Conservation (phyloP, 768 basidiomycete genomes). For the Boletus tylopilopsis region DNA sequence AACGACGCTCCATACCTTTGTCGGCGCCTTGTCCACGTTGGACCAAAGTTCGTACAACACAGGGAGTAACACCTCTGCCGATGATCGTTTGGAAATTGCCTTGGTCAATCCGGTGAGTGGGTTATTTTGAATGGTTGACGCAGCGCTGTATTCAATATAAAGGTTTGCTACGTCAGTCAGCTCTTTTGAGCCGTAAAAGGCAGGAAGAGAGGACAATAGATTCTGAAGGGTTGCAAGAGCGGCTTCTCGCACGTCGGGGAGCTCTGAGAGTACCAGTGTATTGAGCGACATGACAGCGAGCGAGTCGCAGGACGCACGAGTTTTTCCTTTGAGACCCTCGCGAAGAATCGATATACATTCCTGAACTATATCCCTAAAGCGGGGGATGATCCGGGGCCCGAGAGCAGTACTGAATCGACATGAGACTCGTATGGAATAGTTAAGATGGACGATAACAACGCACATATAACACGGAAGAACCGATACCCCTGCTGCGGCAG, state of each 20-base stretch:
- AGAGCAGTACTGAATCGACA: slow-evolving; percentile 54
- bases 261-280: slow-evolving; percentile 22
- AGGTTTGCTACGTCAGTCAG: slow-evolving; percentile 53
- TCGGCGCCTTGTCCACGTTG: slow-evolving; percentile 29
- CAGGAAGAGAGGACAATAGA: slow-evolving; percentile 72
- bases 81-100: slow-evolving; percentile 64
- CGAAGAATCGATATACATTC: slow-evolving; percentile 50
- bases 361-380: slow-evolving; percentile 68
- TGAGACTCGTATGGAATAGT: slow-evolving; percentile 5
- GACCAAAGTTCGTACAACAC: slow-evolving; percentile 61
- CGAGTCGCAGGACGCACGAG: slow-evolving; percentile 26
- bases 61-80: slow-evolving; percentile 63
- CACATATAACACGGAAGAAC: slow-evolving; percentile 65
- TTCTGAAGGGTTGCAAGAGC: slow-evolving; percentile 53
- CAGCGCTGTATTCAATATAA: slow-evolving; percentile 44
- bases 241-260: slow-evolving; percentile 31
- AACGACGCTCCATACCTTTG: slow-evolving; percentile 31
- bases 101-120: slow-evolving; percentile 48
- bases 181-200: slow-evolving; percentile 72
- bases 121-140: slow-evolving; percentile 15
- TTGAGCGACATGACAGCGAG: slow-evolving; percentile 1
- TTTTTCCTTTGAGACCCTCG: slow-evolving; percentile 32
- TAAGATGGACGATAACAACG: neutral
- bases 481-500: slow-evolving; percentile 43
- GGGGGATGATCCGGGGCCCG: slow-evolving; percentile 85